phyloP scores from a whole-genome alignment of 2,329 filamentous ascomycete species.

The Hyphodiscus sp. region DNA sequence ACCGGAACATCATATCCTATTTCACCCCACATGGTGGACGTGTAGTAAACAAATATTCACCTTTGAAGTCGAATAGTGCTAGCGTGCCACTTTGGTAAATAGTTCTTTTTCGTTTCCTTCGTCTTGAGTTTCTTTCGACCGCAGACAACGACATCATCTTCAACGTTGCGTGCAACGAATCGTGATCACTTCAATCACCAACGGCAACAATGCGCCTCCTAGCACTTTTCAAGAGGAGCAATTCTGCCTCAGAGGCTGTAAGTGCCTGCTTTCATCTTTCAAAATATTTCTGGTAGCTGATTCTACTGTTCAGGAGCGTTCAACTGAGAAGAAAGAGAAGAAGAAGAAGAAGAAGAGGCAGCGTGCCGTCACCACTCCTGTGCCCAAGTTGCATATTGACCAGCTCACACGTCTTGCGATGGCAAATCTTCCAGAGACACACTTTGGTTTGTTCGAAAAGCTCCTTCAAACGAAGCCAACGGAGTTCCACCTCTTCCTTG shows the following conservation, averaged over 20 bases:
- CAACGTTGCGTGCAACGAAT: too few species aligned
- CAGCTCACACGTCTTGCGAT: background rate
- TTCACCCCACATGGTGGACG: too few species aligned
- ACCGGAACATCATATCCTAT: too few species aligned
- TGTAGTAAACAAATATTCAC: too few species aligned
- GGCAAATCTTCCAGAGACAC: background rate
- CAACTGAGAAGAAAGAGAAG: background rate
- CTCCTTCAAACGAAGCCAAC: background rate
- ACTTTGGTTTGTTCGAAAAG: background rate
- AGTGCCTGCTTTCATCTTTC: background rate
- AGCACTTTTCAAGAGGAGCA: background rate
- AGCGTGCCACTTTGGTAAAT: too few species aligned
- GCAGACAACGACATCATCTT: too few species aligned
- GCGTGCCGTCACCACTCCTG: background rate
- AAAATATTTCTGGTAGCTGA: background rate
- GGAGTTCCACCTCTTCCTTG: background rate
- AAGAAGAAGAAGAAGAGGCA: background rate
- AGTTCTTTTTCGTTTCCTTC: too few species aligned
- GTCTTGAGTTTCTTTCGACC: too few species aligned
- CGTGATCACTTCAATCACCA: too few species aligned
- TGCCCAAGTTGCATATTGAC: background rate
- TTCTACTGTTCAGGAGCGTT: background rate
- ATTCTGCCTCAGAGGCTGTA: background rate
- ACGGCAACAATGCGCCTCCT: too few species aligned
- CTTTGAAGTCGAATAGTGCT: too few species aligned